These are phyloP conservation scores for Sergeia podlipaevii DNA, from an alignment of 208 protist genomes.

Conservation along the genomic window DNA sequence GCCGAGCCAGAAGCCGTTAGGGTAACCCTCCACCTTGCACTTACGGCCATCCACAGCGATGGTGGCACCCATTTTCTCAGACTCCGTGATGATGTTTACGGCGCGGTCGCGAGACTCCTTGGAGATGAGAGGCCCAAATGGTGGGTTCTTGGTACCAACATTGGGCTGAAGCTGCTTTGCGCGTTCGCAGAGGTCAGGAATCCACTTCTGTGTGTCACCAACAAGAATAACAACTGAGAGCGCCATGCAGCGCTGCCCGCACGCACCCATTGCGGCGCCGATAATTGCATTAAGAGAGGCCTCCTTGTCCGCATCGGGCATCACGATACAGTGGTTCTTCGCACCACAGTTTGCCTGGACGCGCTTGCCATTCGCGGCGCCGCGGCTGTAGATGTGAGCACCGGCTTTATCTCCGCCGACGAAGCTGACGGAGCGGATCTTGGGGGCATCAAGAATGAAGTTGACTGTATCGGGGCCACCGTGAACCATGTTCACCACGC, in stretches of 20 bases:
- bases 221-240: constrained; percentile 89
- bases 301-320: constrained; percentile 85
- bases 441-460: constrained; percentile 90
- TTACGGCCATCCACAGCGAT: constrained; percentile 65
- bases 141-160: constrained; percentile 22
- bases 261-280: constrained; percentile 88
- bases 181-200: constrained; percentile 58
- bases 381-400: constrained; percentile 71
- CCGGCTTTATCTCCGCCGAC: constrained; percentile 86
- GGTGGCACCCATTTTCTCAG: constrained; percentile 47
- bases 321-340: constrained; percentile 92
- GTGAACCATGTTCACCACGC: constrained; percentile 89
- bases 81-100: constrained; percentile 52
- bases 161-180: constrained; percentile 48
- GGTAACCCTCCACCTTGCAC: constrained; percentile 34
- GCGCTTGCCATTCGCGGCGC: constrained; percentile 86
- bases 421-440: constrained; percentile 92
- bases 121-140: constrained; percentile 86
- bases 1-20: constrained; percentile 89
- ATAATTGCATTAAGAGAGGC: constrained; percentile 66
- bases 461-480: constrained; percentile 81
- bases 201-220: constrained; percentile 67
- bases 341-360: constrained; percentile 93
- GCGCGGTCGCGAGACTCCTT: constrained; percentile 52
- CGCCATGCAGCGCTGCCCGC: constrained; percentile 95